Evolutionary conservation across 352 stramenopile genomes (phyloP), one percentile per base, ranked within the genome.

Genomic region (Phytophthora uliginosa): DNA sequence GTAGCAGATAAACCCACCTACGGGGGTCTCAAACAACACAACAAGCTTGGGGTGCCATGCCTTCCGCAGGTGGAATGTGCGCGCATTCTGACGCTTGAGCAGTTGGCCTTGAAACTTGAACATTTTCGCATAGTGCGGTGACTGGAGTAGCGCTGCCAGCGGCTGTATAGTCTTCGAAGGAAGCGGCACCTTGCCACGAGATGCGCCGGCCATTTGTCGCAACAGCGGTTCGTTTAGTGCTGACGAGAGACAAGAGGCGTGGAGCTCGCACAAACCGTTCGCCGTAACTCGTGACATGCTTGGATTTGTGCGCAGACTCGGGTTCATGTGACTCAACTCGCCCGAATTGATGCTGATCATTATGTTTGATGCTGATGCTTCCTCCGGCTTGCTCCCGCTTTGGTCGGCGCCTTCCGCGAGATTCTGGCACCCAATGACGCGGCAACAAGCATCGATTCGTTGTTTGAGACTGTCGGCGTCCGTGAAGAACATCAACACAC

Each of bases 1-100:
- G 56, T 93, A 95, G 69, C 85, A 91, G 18, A 95, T 69, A 59
- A 90, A 92, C 4, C 76, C 80, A 1, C 88, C 88, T 6, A 93
- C 70, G 0, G 88, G 85, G 0, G 85, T 92, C 51, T 92, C 86
- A 7, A 93, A 82, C 3, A 93, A 53, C 12, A 77, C 82, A 3
- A 71, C 77, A 26, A 83, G 74, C 59, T 95, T 95, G 6, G 61
- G 58, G 36, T 77, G 83, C 88, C 88, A 95, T 15, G 70, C 38
- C 36, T 91, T 91, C 1, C 76, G 81, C 34, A 93, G 31, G 40
- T 91, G 80, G 45, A 84, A 89, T n/a, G 85, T 91, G n/a, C 67
- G 79, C 4, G 51, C 71, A 55, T 69, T 71, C 24, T 68, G 61
- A n/a, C 71, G 53, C 65, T 95, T 95, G 10, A 88, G 63, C 12